Conservation (phyloP, 2,329 filamentous ascomycete species). For the Trichoderma afroharzianum region DNA sequence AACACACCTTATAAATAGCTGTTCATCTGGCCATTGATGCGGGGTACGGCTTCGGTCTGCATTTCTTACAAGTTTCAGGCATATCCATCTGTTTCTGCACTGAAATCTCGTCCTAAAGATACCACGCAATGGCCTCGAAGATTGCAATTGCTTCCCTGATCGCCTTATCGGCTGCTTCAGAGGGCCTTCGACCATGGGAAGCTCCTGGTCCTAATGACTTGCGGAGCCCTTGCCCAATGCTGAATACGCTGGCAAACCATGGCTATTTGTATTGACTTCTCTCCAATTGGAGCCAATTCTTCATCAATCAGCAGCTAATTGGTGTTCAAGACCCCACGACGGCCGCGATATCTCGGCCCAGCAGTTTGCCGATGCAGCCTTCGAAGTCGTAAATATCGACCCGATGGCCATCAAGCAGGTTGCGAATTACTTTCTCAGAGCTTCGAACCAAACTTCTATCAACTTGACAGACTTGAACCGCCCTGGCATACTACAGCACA, state of each 20-base stretch:
- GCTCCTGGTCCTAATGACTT: slow-evolving; percentile 17
- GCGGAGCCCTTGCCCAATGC: slow-evolving; percentile 24
- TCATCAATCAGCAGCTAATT: background rate
- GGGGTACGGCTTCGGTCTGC: background rate
- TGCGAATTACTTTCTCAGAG: slow-evolving; percentile 14
- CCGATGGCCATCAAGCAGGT: slow-evolving; percentile 1
- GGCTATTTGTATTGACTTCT: slow-evolving; percentile 20
- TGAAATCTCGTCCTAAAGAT: background rate
- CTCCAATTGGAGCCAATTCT: background rate
- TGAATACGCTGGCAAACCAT: slow-evolving; percentile 26
- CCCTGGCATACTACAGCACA: slow-evolving; percentile 20
- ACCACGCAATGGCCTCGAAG: background rate
- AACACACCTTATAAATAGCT: background rate
- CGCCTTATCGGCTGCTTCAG: background rate
- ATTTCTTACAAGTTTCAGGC: background rate
- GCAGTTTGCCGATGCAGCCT: slow-evolving; percentile 21
- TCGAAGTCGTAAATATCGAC: slow-evolving; percentile 20
- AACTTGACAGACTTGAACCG: slow-evolving; percentile 19
- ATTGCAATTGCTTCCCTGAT: background rate
- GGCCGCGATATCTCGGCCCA: slow-evolving; percentile 21
- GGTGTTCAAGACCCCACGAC: slow-evolving; percentile 17
- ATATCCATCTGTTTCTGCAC: background rate
- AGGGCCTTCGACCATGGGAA: slow-evolving; percentile 14
- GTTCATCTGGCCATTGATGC: background rate
- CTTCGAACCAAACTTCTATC: slow-evolving; percentile 6